Conservation (phyloP, 192 early-diverging fungal species). For the Gonapodya prolifera region DNA sequence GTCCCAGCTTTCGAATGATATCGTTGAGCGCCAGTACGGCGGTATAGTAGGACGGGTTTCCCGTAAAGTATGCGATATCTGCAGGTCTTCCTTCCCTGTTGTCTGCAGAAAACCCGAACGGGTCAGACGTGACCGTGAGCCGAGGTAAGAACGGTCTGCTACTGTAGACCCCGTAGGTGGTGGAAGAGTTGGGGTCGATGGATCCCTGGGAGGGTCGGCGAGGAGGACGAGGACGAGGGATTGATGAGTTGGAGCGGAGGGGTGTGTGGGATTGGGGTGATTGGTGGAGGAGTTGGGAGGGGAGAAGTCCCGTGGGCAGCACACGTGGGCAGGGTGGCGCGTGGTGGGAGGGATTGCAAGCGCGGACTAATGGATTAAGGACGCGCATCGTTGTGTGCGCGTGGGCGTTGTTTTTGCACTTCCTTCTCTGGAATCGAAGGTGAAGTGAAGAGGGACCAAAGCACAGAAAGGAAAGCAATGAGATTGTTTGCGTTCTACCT, state of each 20-base stretch:
- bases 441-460: too few relatives aligned
- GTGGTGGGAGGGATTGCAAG: background rate
- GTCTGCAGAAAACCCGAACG: background rate
- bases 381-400: background rate
- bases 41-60: background rate
- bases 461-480: too few relatives aligned
- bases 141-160: background rate
- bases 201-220: background rate
- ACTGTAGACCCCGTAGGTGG: background rate
- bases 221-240: background rate
- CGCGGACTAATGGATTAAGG: background rate
- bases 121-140: background rate
- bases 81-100: background rate
- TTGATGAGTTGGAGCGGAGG: background rate
- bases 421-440: too few relatives aligned
- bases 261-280: background rate
- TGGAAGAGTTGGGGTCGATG: background rate
- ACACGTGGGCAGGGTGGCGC: background rate
- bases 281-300: background rate
- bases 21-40: background rate
- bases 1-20: background rate
- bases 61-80: slow-evolving; percentile 2
- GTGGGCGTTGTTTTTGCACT: too few relatives aligned
- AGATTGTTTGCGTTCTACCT: too few relatives aligned
- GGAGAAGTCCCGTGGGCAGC: background rate